phyloP scores from a whole-genome alignment of 1,284 basidiomycete species.

The Cutaneotrichosporon sp. region DNA sequence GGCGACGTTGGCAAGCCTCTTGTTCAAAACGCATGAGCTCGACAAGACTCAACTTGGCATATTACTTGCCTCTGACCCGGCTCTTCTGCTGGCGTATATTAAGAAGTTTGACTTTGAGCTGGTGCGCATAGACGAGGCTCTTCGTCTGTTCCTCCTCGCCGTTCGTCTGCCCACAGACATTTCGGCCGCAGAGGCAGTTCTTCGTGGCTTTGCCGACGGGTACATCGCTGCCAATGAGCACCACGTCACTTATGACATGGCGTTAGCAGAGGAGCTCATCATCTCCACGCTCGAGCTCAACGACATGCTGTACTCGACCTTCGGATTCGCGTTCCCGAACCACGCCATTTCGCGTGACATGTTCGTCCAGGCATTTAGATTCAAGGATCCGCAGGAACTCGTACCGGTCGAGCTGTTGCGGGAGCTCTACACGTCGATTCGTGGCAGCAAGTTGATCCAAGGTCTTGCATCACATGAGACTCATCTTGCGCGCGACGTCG shows the following conservation, averaged over 20 bases:
- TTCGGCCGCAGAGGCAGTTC: slow-evolving; percentile 57
- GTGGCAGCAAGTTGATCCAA: slow-evolving; percentile 65
- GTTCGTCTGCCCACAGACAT: slow-evolving; percentile 62
- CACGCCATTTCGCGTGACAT: slow-evolving; percentile 62
- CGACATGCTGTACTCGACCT: slow-evolving; percentile 43
- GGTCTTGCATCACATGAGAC: slow-evolving; percentile 54
- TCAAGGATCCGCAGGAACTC: slow-evolving; percentile 62
- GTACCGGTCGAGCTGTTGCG: slow-evolving; percentile 69
- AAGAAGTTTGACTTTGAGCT: slow-evolving; percentile 79
- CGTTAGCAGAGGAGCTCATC: slow-evolving; percentile 70
- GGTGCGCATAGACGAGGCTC: slow-evolving; percentile 77
- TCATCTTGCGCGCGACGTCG: slow-evolving; percentile 49
- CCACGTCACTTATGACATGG: slow-evolving; percentile 69
- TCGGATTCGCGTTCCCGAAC: slow-evolving; percentile 59
- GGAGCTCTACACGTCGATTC: slow-evolving; percentile 71
- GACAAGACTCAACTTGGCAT: slow-evolving; percentile 77
- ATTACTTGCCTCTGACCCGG: slow-evolving; percentile 70
- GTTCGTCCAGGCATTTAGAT: slow-evolving; percentile 72
- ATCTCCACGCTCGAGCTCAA: slow-evolving; percentile 69
- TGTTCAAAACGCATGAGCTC: slow-evolving; percentile 79
- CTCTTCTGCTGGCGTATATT: slow-evolving; percentile 74
- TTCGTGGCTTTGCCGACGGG: slow-evolving; percentile 68
- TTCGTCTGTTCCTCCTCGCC: slow-evolving; percentile 80
- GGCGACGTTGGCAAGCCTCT: slow-evolving; percentile 65
- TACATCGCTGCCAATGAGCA: slow-evolving; percentile 87